Evolutionary conservation across 2,329 filamentous ascomycete genomes (phyloP).

Genomic region (Xylaria arbuscula): DNA sequence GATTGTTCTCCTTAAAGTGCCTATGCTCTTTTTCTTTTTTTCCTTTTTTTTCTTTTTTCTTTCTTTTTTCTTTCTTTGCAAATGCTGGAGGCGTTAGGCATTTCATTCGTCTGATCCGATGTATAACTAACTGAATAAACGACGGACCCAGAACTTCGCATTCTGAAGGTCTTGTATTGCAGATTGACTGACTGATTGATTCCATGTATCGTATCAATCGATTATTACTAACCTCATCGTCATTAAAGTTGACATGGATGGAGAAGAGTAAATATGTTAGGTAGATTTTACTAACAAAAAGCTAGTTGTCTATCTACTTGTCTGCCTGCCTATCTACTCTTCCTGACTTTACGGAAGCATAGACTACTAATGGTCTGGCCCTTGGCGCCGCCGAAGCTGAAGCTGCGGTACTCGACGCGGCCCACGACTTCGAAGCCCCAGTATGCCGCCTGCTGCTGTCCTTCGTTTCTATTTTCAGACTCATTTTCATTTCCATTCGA

Average conservation of each 20-base stretch:
- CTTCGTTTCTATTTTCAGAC: not conserved
- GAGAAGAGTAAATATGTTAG: not conserved
- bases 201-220: not conserved
- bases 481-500: not conserved
- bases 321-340: slow-evolving; percentile 1
- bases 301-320: not conserved
- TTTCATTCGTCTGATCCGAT: not conserved
- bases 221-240: not conserved
- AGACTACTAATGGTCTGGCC: slow-evolving; percentile 90
- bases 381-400: slow-evolving; percentile 88
- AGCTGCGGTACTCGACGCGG: slow-evolving; percentile 83
- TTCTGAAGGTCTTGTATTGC: not conserved
- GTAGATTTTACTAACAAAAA: not conserved
- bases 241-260: not conserved
- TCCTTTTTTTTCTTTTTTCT: not conserved
- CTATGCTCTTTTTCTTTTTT: no score
- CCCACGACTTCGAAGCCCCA: slow-evolving; percentile 69
- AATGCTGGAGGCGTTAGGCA: not conserved
- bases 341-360: slow-evolving; percentile 72
- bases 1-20: not conserved
- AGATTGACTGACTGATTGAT: not conserved
- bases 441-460: slow-evolving; percentile 38
- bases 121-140: not conserved
- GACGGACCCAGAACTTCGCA: not conserved
- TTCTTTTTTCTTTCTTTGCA: not conserved